Percentiles rank a stretch among this genome's conserved stretches.
These are phyloP conservation scores for Scorias spongiosa DNA, from an alignment of 2,329 filamentous ascomycete species.

Conservation along the genomic window DNA sequence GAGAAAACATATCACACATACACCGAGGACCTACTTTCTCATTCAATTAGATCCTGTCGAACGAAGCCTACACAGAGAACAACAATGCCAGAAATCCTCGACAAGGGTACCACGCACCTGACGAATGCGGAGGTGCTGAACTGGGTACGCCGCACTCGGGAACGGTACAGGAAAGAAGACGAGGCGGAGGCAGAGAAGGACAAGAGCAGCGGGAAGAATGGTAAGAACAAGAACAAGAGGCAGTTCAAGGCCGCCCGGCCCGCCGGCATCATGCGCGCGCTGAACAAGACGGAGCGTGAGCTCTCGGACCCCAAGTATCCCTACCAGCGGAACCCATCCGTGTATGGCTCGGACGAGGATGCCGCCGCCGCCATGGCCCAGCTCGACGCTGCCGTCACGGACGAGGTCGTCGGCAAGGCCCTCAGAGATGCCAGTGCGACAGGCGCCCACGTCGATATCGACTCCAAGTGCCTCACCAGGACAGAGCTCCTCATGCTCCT, in stretches of 20 bases:
- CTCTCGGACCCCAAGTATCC: slow-evolving; percentile 15
- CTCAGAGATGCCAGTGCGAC: slow-evolving; percentile 10
- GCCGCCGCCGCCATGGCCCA: slow-evolving; percentile 8
- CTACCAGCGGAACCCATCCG: slow-evolving; percentile 14
- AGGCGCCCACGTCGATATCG: slow-evolving; percentile 13
- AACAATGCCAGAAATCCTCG: slow-evolving; percentile 18
- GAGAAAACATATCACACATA: no score
- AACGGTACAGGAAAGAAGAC: slow-evolving; percentile 18
- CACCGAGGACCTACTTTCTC: no score
- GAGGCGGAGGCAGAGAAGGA: slow-evolving; percentile 12
- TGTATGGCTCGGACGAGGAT: slow-evolving; percentile 10
- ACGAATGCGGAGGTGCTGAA: slow-evolving; percentile 22
- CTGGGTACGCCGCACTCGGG: slow-evolving; percentile 17
- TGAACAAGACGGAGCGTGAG: slow-evolving; percentile 17
- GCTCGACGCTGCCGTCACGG: slow-evolving; percentile 11
- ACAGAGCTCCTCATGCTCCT: slow-evolving; percentile 20
- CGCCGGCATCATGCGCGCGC: slow-evolving; percentile 16
- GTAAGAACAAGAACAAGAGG: neutral
- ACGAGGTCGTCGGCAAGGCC: slow-evolving; percentile 11
- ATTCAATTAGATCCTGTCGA: no score
- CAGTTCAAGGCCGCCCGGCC: slow-evolving; percentile 8
- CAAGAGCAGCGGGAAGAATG: slow-evolving; percentile 9
- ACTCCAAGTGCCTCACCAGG: slow-evolving; percentile 19
- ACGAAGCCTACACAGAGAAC: no score
- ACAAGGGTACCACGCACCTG: slow-evolving; percentile 20